phyloP scores from a whole-genome alignment of 2,329 filamentous ascomycete genomes.

The Meredithiella fracta region DNA sequence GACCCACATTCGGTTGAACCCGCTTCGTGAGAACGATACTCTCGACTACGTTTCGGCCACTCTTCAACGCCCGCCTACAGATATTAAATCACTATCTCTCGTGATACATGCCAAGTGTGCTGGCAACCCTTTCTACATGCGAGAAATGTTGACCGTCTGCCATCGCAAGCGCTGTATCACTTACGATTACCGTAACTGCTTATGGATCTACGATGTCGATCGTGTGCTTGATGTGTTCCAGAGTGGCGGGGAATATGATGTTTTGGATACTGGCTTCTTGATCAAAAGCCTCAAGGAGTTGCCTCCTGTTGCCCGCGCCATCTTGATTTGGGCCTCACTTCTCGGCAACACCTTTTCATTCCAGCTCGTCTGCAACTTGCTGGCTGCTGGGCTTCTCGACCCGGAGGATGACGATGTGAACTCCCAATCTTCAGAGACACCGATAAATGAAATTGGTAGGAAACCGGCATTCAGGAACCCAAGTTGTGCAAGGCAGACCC shows the following conservation, averaged over 20 bases:
- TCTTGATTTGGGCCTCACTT: conserved; percentile 74
- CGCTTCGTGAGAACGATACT: conserved; percentile 65
- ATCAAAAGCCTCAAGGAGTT: conserved; percentile 61
- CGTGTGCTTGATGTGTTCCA: conserved; percentile 73
- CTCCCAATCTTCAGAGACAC: not conserved
- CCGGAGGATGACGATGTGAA: conserved; percentile 26
- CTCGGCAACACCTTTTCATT: conserved; percentile 76
- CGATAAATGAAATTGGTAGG: not conserved
- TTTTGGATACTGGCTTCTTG: conserved; percentile 70
- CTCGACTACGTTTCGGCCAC: conserved; percentile 69
- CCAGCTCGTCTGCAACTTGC: conserved; percentile 56
- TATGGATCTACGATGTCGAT: conserved; percentile 77
- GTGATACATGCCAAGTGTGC: conserved; percentile 79
- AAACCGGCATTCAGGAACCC: no score
- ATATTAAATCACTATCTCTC: conserved; percentile 60
- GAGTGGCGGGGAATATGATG: conserved; percentile 60
- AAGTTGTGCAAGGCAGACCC: not conserved
- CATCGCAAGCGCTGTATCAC: conserved; percentile 76
- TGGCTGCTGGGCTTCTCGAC: conserved; percentile 53
- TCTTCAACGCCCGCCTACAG: conserved; percentile 54
- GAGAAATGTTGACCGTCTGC: conserved; percentile 77
- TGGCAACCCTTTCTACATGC: conserved; percentile 81
- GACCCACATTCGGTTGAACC: conserved; percentile 54
- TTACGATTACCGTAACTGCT: conserved; percentile 71
- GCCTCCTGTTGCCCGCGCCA: conserved; percentile 53